These are phyloP conservation scores for Capronia americana DNA, from an alignment of 2,329 filamentous ascomycete genomes.

Conservation along the genomic window DNA sequence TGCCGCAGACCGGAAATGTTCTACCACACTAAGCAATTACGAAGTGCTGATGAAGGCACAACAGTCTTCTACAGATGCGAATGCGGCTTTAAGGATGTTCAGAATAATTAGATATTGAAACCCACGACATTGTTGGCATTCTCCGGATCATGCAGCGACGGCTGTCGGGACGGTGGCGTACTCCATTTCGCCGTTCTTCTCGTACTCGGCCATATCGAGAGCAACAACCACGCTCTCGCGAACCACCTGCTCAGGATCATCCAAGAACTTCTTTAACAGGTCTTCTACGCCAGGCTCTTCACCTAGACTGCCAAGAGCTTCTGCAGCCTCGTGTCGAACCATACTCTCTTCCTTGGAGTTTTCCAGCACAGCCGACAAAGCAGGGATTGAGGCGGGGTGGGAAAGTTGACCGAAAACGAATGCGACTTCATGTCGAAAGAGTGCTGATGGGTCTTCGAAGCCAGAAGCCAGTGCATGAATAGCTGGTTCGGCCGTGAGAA, in stretches of 20 bases:
- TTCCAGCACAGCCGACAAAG: conserved; percentile 77
- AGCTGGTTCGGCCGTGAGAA: conserved; percentile 87
- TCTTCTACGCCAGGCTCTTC: conserved; percentile 93
- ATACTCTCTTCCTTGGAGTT: conserved; percentile 86
- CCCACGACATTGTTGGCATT: conserved; percentile 14
- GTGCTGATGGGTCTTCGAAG: conserved; percentile 81
- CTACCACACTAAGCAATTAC: conserved; percentile 83
- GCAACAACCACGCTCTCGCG: conserved; percentile 94
- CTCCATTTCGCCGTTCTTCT: conserved; percentile 84
- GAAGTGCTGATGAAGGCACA: conserved; percentile 92
- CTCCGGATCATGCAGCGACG: conserved; percentile 20
- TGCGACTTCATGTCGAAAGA: conserved; percentile 97
- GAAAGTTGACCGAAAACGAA: conserved; percentile 97
- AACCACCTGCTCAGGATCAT: conserved; percentile 92
- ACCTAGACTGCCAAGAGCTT: conserved; percentile 91
- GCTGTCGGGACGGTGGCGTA: conserved; percentile 81
- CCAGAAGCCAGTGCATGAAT: conserved; percentile 85
- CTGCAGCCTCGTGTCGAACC: conserved; percentile 96
- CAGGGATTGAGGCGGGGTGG: conserved; percentile 95
- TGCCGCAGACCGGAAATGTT: conserved; percentile 83
- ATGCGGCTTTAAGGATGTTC: conserved; percentile 73
- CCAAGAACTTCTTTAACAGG: conserved; percentile 77
- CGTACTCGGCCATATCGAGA: conserved; percentile 96
- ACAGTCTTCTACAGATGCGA: conserved; percentile 90
- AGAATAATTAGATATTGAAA: conserved; percentile 46